phyloP scores from a whole-genome alignment of 2,329 filamentous ascomycete species.

The Niveomyces coronatus region DNA sequence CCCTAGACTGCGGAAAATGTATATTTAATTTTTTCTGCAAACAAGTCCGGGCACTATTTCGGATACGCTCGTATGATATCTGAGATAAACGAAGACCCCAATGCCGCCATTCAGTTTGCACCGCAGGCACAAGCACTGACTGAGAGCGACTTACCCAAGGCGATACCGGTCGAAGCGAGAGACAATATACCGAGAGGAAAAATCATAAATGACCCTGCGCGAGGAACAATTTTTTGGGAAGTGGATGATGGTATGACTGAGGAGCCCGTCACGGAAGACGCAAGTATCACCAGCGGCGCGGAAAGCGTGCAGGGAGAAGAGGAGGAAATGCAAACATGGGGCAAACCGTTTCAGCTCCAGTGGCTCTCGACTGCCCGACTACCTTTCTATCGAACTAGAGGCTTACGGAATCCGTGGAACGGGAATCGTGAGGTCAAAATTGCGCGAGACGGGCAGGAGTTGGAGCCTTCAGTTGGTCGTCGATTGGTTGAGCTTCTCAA shows the following conservation, averaged over 20 bases:
- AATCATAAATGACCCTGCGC: slow-evolving; percentile 84
- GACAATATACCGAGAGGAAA: slow-evolving; percentile 69
- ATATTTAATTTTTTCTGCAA: slow-evolving; percentile 89
- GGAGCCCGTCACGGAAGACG: slow-evolving; percentile 31
- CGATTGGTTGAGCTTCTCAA: slow-evolving; percentile 73
- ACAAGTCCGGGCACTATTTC: slow-evolving; percentile 95
- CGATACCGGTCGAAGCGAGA: slow-evolving; percentile 69
- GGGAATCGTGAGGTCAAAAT: slow-evolving; percentile 94
- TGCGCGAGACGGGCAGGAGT: slow-evolving; percentile 83
- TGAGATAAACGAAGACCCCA: slow-evolving; percentile 66
- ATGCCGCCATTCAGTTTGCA: slow-evolving; percentile 58
- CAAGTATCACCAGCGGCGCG: slow-evolving; percentile 28
- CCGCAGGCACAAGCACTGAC: slow-evolving; percentile 49
- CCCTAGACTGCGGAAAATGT: slow-evolving; percentile 69
- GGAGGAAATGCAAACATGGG: slow-evolving; percentile 58
- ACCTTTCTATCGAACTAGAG: slow-evolving; percentile 81
- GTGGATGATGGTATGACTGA: slow-evolving; percentile 42
- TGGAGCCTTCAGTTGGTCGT: slow-evolving; percentile 73
- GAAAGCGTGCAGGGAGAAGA: slow-evolving; percentile 35
- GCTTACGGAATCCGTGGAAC: slow-evolving; percentile 88
- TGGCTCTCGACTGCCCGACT: slow-evolving; percentile 79
- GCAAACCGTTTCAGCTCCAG: slow-evolving; percentile 82
- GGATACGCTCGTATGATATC: slow-evolving; percentile 89
- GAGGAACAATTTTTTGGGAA: slow-evolving; percentile 98
- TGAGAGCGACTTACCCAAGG: slow-evolving; percentile 61